Conservation (phyloP, 2,329 filamentous ascomycete genomes). For the Ascochyta viciae-villosae region DNA sequence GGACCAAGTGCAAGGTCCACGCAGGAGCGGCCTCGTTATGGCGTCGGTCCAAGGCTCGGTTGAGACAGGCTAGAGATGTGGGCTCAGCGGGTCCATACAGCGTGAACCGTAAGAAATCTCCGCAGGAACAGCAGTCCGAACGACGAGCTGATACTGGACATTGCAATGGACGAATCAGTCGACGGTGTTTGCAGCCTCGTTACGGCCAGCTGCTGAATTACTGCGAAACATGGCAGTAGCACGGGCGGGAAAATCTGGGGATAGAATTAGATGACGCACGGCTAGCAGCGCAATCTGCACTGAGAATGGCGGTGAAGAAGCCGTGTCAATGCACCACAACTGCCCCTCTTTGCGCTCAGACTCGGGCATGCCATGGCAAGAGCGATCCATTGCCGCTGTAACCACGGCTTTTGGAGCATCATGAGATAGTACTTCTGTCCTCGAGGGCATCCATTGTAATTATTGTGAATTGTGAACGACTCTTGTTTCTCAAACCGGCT, state of each 20-base stretch:
- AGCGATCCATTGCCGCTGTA: slow-evolving; percentile 13
- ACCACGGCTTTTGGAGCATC: slow-evolving; percentile 1
- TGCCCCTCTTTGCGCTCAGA: slow-evolving; percentile 27
- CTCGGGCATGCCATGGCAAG: slow-evolving; percentile 4
- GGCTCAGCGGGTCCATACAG: slow-evolving; percentile 16
- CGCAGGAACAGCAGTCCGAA: slow-evolving; percentile 13
- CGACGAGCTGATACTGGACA: slow-evolving; percentile 10
- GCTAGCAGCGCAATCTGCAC: slow-evolving; percentile 34
- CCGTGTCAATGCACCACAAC: slow-evolving; percentile 24
- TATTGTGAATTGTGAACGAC: slow-evolving; percentile 11
- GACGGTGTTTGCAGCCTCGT: slow-evolving; percentile 13
- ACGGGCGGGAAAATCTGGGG: slow-evolving; percentile 33
- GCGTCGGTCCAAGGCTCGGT: slow-evolving; percentile 41
- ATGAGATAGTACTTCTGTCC: background rate
- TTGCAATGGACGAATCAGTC: slow-evolving; percentile 12
- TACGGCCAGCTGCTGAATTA: slow-evolving; percentile 13
- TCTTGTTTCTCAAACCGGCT: slow-evolving; percentile 38
- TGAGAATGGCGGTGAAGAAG: slow-evolving; percentile 32
- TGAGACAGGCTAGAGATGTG: slow-evolving; percentile 17
- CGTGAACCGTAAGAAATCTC: slow-evolving; percentile 16
- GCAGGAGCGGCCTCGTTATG: slow-evolving; percentile 37
- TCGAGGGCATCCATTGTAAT: background rate
- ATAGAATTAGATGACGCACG: slow-evolving; percentile 32
- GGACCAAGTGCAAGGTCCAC: slow-evolving; percentile 28
- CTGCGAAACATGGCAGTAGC: slow-evolving; percentile 25